Base-by-base conservation (phyloP, 495 filamentous ascomycete species). In the Tuber calosporum region DNA sequence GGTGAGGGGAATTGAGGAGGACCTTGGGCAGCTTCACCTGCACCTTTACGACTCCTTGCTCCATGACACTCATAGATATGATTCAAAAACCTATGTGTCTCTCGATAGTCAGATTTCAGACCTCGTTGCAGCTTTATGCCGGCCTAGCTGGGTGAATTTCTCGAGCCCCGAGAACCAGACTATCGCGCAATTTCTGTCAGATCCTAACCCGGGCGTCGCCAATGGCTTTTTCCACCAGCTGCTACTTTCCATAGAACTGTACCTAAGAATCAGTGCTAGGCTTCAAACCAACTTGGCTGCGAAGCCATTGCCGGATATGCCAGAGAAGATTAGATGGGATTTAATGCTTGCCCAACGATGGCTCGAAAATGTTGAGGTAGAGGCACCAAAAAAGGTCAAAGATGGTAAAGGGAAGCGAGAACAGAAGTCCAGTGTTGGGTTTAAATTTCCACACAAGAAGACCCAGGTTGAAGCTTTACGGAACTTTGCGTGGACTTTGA, bases 221-320 rank as follows among this genome's bases (percentile, higher is more conserved):
- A 85, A 75, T 85, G 85, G 76, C 36, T 92, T 92, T 84, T 92
- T 90, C 81, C 89, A 91, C 82, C 90, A 92, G 81, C 82, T 92
- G 38, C 83, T 92, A 15, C 84, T 92, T 66, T 88, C 89, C 73
- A 84, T 89, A 69, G 90, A 92, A 81, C 83, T 92, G 6, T 87
- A 91, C 74, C 80, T 88, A 53, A 86, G 90, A 77, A 77, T 78
- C 69, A 80, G 72, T 71, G 71, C 74, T 43, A 80, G 74, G 74
- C 69, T 69, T 77, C 71, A 78, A 78, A 74, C 76, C 71, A 73
- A 75, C 68, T 74, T 72, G 69, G 72, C 72, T 71, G 71, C 72
- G 53, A 80, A 80, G 73, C 70, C 84, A 89, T 37, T 83, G 89
- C 42, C 73, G 78, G 40, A 86, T 87, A 86, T 91, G 72, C 89